Percentiles rank a stretch among this genome's conserved stretches.
phyloP scores from a whole-genome alignment of 805 yeast species.

The Nakazawaea anatomiae region DNA sequence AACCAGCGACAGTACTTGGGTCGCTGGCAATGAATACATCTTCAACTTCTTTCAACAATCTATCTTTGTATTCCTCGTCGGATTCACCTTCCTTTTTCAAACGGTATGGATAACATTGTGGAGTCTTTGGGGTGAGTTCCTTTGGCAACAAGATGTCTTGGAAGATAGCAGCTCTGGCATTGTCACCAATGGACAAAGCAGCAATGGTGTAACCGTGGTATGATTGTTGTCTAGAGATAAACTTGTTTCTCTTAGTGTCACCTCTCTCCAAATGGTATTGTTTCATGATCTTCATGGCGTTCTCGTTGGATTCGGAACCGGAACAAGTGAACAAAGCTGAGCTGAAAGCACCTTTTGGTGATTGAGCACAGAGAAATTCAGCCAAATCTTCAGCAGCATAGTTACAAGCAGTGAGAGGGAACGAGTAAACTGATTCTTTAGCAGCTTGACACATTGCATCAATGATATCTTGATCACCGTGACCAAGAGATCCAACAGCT shows the following conservation, averaged over 20 bases:
- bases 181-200: conserved; percentile 33
- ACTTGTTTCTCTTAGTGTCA: conserved; percentile 26
- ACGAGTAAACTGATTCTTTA: conserved; percentile 24
- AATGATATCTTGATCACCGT: conserved; percentile 28
- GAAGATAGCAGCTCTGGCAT: conserved; percentile 25
- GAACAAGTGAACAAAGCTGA: conserved; percentile 46
- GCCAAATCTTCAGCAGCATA: conserved; percentile 29
- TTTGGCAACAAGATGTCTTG: conserved; percentile 19
- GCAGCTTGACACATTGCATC: conserved; percentile 27
- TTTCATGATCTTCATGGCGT: conserved; percentile 60
- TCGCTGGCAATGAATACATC: conserved; percentile 31
- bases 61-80: conserved; percentile 30
- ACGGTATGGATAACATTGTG: conserved; percentile 29
- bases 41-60: conserved; percentile 33
- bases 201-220: conserved; percentile 44
- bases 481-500: conserved; percentile 35
- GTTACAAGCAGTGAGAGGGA: conserved; percentile 23
- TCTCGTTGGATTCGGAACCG: conserved; percentile 72
- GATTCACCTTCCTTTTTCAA: conserved; percentile 27
- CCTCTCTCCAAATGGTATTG: conserved; percentile 34
- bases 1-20: conserved; percentile 36
- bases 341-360: conserved; percentile 38
- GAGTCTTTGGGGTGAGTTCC: conserved; percentile 21
- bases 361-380: conserved; percentile 32
- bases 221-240: conserved; percentile 32